These are phyloP conservation scores for Thelephora terrestris DNA, from an alignment of 1,284 basidiomycete species.

Conservation along the genomic window DNA sequence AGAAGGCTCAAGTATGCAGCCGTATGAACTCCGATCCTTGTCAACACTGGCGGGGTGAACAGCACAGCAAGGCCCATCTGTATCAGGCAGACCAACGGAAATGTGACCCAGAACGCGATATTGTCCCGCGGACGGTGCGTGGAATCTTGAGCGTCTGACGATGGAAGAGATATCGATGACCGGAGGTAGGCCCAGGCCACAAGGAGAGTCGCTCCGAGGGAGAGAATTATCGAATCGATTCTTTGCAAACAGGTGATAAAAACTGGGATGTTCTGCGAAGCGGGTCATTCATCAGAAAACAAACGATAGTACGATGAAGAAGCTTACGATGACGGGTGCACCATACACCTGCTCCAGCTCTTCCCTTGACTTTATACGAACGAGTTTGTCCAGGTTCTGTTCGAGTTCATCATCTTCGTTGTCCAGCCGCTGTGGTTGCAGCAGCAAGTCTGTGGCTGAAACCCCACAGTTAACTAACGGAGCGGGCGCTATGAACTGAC, in stretches of 20 bases:
- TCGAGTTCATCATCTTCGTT: neutral
- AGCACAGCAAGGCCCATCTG: conserved; percentile 44
- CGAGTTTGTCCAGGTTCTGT: conserved; percentile 34
- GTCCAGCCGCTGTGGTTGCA: too few relatives aligned
- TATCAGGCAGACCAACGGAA: conserved; percentile 37
- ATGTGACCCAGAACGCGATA: conserved; percentile 31
- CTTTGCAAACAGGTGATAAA: conserved; percentile 67
- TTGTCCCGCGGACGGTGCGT: conserved; percentile 17
- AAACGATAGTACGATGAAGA: neutral
- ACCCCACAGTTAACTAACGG: too few relatives aligned
- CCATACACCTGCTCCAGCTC: conserved; percentile 71
- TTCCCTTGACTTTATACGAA: conserved; percentile 51
- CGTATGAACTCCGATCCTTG: conserved; percentile 57
- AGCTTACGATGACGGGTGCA: conserved; percentile 54
- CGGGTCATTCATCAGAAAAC: neutral
- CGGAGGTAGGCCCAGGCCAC: conserved; percentile 52
- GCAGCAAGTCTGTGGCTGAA: too few relatives aligned
- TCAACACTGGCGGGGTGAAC: conserved; percentile 51
- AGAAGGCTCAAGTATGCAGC: conserved; percentile 58
- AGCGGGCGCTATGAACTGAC: too few relatives aligned
- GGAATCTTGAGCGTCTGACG: neutral
- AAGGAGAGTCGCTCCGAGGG: conserved; percentile 55
- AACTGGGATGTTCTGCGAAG: conserved; percentile 54
- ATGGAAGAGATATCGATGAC: conserved; percentile 23
- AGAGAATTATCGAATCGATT: conserved; percentile 57